Base-by-base conservation (phyloP, 1,284 basidiomycete species). In the Coriolopsis trogii region DNA sequence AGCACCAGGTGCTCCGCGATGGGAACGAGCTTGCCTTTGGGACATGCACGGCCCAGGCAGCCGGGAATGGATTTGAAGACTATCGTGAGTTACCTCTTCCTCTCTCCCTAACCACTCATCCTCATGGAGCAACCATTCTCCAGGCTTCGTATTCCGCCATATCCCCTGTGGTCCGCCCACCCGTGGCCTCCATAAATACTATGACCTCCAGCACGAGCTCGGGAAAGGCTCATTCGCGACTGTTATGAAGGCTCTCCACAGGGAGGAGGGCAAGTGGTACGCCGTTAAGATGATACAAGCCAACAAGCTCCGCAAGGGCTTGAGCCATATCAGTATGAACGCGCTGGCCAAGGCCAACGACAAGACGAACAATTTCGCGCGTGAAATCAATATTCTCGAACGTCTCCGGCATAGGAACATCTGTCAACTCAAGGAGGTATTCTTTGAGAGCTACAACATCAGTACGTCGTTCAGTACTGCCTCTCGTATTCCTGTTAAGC, bases 21-120 rank as follows among this genome's bases (percentile, higher is more conserved):
- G 91, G 93, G 4, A 89, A 88, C 62, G 92, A 94, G 67, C 78
- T 95, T 49, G 85, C 87, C 6, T 87, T 95, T 61, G 93, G 91
- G 6, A 80, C 84, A 2, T 69, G 72, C 8, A 51, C 69, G 6
- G 71, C 77, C 8, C 76, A 81, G 41, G 66, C 69, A 7, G 73
- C 75, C 6, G 71, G 75, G 23, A 70, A 72, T 43, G 77, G 75
- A 18, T 62, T 73, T 6, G 85, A 89, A 58, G 84, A 88, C 59
- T 85, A 82, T 60, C 78, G 79, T 81, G 31, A 67, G 81, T 64
- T 55, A 43, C 63, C 65, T 6, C 8, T 13, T 37, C 34, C 8
- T 41, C 12, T 18, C 28, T 16, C 42, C 33, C 28, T 37, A 30
- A 41, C 21, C 23, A n/a, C 10, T 3, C n/a, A 1, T 23, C 33